These are phyloP conservation scores for Geotrichum ghanense DNA, from an alignment of 805 yeast species.

Conservation along the genomic window DNA sequence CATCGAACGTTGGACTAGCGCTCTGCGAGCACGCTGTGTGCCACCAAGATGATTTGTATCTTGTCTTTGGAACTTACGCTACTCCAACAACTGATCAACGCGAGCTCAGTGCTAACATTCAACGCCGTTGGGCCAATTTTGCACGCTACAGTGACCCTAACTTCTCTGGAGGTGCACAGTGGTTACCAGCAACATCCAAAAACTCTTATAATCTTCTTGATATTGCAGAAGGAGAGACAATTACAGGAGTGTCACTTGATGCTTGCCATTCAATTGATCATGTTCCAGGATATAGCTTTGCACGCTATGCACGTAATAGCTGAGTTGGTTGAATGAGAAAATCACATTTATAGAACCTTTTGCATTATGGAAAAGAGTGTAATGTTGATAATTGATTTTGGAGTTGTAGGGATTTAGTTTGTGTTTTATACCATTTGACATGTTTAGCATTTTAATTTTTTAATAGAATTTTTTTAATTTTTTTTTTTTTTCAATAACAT, in stretches of 20 bases:
- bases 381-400: too few relatives aligned
- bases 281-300: too few relatives aligned
- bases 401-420: too few relatives aligned
- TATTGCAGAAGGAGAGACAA: background rate
- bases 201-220: background rate
- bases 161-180: background rate
- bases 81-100: conserved; percentile 11
- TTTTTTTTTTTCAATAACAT: too few relatives aligned
- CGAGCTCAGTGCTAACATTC: conserved; percentile 15
- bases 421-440: too few relatives aligned
- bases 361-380: too few relatives aligned
- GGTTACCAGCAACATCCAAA: background rate
- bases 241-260: background rate
- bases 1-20: conserved; percentile 8
- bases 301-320: too few relatives aligned
- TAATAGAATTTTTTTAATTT: too few relatives aligned
- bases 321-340: too few relatives aligned
- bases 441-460: too few relatives aligned
- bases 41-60: conserved; percentile 22
- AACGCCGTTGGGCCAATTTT: conserved; percentile 20
- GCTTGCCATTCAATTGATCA: too few relatives aligned
- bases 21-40: conserved; percentile 19
- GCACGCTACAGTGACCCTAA: conserved; percentile 19
- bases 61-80: conserved; percentile 20
- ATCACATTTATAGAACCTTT: too few relatives aligned